Evolutionary conservation across 768 basidiomycete genomes (phyloP).

Genomic region (Pleurotus ostreatus): DNA sequence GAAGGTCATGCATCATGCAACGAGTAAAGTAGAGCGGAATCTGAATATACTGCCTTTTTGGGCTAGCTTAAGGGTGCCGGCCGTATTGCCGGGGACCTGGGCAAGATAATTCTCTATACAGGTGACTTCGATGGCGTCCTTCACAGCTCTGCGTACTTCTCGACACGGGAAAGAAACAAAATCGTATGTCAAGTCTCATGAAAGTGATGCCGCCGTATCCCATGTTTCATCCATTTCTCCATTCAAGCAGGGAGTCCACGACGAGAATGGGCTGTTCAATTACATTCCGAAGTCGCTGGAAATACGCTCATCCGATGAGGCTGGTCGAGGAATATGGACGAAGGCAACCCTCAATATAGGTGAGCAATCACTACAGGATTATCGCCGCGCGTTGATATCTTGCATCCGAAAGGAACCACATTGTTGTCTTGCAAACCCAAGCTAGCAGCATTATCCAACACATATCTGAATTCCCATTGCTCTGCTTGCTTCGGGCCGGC

Average conservation of each 20-base stretch:
- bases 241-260: constrained; percentile 19
- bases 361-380: constrained; percentile 14
- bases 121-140: constrained; percentile 15
- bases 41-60: too few relatives aligned
- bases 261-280: constrained; percentile 19
- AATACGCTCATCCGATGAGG: constrained; percentile 27
- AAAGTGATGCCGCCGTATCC: constrained; percentile 16
- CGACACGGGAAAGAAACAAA: constrained; percentile 23
- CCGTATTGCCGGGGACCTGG: too few relatives aligned
- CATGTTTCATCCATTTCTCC: constrained; percentile 14
- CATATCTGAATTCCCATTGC: constrained; percentile 59
- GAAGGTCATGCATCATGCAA: too few relatives aligned
- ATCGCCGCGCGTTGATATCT: not conserved
- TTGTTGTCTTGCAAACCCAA: constrained; percentile 59
- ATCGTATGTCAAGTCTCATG: constrained; percentile 31
- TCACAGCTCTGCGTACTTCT: constrained; percentile 24
- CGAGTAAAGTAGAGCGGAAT: too few relatives aligned
- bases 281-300: constrained; percentile 37
- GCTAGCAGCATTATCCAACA: constrained; percentile 60
- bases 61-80: too few relatives aligned
- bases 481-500: constrained; percentile 57
- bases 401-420: constrained; percentile 44
- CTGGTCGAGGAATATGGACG: constrained; percentile 46
- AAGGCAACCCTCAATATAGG: constrained; percentile 32
- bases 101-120: too few relatives aligned